These are phyloP conservation scores for Prunus campanulata DNA, from an alignment of 306 rosid genomes.

Conservation along the genomic window DNA sequence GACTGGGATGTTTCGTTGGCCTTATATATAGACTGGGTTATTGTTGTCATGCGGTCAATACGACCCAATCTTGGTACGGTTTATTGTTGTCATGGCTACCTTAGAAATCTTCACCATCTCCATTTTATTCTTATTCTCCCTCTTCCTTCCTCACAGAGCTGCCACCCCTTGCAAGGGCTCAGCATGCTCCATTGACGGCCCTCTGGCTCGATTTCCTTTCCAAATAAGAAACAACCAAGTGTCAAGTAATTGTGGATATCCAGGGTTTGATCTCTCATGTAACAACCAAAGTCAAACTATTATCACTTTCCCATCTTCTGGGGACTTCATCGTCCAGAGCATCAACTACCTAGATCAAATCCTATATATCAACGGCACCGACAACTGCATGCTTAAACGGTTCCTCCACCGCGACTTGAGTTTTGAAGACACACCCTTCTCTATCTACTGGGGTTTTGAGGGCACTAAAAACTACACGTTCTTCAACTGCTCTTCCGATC, in stretches of 20 bases:
- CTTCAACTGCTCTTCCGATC: constrained; percentile 33
- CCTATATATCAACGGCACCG: constrained; percentile 1
- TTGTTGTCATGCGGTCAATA: too few species aligned
- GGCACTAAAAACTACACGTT: constrained; percentile 27
- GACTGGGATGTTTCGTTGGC: too few species aligned
- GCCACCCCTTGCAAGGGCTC: not conserved
- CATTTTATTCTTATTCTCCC: not conserved
- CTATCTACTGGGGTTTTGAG: not conserved
- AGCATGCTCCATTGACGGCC: not conserved
- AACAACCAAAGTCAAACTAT: not conserved
- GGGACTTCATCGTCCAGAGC: not conserved
- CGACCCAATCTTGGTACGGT: too few species aligned
- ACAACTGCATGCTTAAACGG: constrained; percentile 16
- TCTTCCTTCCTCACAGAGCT: not conserved
- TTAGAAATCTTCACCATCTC: not conserved
- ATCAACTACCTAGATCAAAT: constrained; percentile 5
- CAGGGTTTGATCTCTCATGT: constrained; percentile 19
- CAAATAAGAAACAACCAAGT: not conserved
- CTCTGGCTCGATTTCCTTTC: constrained; percentile 15
- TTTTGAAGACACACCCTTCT: constrained; percentile 26
- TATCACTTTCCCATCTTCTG: not conserved
- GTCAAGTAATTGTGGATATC: not conserved
- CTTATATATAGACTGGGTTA: too few species aligned
- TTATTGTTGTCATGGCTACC: too few species aligned
- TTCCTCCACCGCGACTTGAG: constrained; percentile 1